Conservation (phyloP, 2,329 filamentous ascomycete species). For the Mollisiaceae sp. region DNA sequence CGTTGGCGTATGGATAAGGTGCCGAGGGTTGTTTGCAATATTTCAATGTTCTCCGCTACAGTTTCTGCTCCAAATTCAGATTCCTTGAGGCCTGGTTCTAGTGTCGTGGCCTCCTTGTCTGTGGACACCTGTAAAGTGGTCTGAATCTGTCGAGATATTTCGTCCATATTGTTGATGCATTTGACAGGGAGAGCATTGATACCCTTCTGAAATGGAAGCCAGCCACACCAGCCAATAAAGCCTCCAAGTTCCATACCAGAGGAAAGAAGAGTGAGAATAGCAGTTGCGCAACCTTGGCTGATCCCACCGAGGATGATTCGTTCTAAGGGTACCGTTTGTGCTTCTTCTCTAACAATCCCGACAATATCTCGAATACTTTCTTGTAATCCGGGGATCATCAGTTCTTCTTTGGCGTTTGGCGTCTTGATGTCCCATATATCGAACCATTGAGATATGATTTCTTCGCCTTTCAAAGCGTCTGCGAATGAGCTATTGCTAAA, state of each 20-base stretch:
- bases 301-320: constrained; percentile 52
- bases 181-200: constrained; percentile 11
- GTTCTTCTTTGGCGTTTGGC: constrained; percentile 48
- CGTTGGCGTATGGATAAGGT: constrained; percentile 1
- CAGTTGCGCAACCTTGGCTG: constrained; percentile 52
- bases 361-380: constrained; percentile 46
- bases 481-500: constrained; percentile 26
- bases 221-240: constrained; percentile 47
- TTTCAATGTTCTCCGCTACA: neutral
- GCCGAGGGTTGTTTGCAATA: neutral
- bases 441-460: constrained; percentile 53
- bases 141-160: constrained; percentile 7
- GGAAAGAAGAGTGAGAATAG: constrained; percentile 47
- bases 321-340: constrained; percentile 44
- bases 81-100: neutral
- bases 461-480: constrained; percentile 24
- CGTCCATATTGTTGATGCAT: constrained; percentile 1
- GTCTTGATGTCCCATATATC: constrained; percentile 49
- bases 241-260: constrained; percentile 38
- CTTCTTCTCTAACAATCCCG: constrained; percentile 45
- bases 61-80: too few relatives aligned
- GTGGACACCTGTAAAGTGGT: constrained; percentile 9
- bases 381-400: constrained; percentile 48
- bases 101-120: too few relatives aligned
- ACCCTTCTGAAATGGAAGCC: constrained; percentile 40